Percentiles rank a stretch among this genome's conserved stretches.
Evolutionary conservation across 305 asterid genomes (phyloP).

Genomic region (Salvia sclarea): DNA sequence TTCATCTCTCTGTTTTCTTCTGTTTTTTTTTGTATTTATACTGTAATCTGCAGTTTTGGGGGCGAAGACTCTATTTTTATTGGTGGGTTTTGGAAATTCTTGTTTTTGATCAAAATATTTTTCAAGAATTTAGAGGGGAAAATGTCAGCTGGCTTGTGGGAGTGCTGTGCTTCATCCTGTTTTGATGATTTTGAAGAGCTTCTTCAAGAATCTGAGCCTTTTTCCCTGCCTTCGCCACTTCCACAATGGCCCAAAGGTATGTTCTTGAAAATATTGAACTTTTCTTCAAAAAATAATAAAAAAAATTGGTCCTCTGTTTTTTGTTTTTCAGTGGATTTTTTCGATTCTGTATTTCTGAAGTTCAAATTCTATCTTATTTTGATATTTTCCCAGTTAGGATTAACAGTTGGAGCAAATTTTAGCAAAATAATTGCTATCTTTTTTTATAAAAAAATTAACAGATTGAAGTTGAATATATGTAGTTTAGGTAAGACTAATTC

Average conservation of each 20-base stretch:
- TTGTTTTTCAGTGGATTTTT: background rate
- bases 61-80: background rate
- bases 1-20: constrained; percentile 13
- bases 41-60: too few species aligned
- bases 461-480: background rate
- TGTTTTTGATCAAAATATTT: background rate
- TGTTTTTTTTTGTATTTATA: too few species aligned
- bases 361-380: constrained; percentile 20
- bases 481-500: background rate
- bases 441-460: background rate
- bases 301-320: background rate
- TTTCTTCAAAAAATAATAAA: background rate
- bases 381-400: constrained; percentile 2
- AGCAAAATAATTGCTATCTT: background rate
- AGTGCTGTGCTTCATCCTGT: constrained; percentile 38
- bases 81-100: constrained; percentile 28
- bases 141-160: constrained; percentile 40
- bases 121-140: constrained; percentile 21
- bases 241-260: constrained; percentile 80
- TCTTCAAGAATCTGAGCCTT: constrained; percentile 42
- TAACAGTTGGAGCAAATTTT: constrained; percentile 1
- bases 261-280: constrained; percentile 17
- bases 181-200: constrained; percentile 35
- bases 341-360: constrained; percentile 7
- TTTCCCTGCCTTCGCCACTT: constrained; percentile 66